These are phyloP conservation scores for Rhododendron simsii DNA, from an alignment of 148 eudicot genomes.

Conservation along the genomic window DNA sequence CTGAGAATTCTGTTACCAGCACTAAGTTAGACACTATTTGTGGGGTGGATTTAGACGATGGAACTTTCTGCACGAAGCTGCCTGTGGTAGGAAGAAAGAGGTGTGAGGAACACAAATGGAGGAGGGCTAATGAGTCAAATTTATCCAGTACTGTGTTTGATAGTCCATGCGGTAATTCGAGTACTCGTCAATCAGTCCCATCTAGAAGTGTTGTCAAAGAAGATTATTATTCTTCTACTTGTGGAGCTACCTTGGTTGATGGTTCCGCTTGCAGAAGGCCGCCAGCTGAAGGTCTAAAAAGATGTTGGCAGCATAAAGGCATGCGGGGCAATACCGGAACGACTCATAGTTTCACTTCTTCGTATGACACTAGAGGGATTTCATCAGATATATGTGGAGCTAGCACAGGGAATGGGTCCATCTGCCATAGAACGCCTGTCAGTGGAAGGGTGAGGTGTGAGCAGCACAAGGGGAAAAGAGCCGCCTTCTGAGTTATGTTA, in stretches of 20 bases:
- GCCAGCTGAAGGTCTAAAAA: constrained; percentile 7
- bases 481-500: neutral
- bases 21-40: constrained; percentile 19
- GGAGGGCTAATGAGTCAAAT: constrained; percentile 9
- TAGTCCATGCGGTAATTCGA: neutral
- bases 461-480: constrained; percentile 18
- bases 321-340: neutral
- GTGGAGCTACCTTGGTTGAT: neutral
- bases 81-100: constrained; percentile 18
- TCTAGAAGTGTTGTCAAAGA: neutral
- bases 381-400: constrained; percentile 16
- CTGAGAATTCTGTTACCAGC: neutral
- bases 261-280: constrained; percentile 15
- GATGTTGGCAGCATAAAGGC: constrained; percentile 2
- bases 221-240: constrained; percentile 10
- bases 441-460: constrained; percentile 18
- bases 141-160: neutral
- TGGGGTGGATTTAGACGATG: constrained; percentile 39
- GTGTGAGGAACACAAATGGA: constrained; percentile 28
- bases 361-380: neutral
- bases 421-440: constrained; percentile 13
- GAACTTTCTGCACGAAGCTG: constrained; percentile 24
- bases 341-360: neutral
- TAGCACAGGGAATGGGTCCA: constrained; percentile 9
- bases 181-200: neutral